Evolutionary conservation across 148 eudicot species (phyloP), one percentile per base, ranked within the genome.

Genomic region (Fallopia convolvulus): DNA sequence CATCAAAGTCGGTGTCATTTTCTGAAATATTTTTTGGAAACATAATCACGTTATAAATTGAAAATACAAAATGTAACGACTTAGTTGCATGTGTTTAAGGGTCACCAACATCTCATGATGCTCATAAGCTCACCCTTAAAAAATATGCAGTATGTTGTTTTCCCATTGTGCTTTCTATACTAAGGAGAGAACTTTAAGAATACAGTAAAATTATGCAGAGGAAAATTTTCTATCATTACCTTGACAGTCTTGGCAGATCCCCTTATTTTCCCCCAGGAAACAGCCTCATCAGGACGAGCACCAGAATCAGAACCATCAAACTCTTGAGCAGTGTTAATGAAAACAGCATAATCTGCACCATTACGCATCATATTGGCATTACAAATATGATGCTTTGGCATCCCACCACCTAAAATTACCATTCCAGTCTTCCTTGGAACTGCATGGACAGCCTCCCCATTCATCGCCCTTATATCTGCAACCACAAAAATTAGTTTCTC

Each of bases 351-450:
- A 87, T 91, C 97, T 39, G 98, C 97, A 47, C 94, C 97, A 68
- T 93, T 89, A 39, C 97, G 89, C 97, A 93, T 90, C 99, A 95
- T 90, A 85, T 95, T 87, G 75, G 97, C 92, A 90, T 91, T 89
- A 88, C 97, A 86, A 68, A 95, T 88, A 77, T 95, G 97, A 82
- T 91, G 97, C 81, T 93, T 93, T 48, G 96, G 96, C 81, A 93
- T 80, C 52, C 96, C 98, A 21, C 94, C 98, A 46, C 97, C 98
- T 52, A 91, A 92, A 77, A 90, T 84, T 81, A 93, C 87, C 91
- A 95, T 87, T 53, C 97, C 90, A 4, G 97, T 95, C 93, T 91
- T 95, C 83, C 97, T 83, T 5, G 91, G 89, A 78, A 80, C 83
- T 75, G 94, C 97, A 79, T 90, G 97, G 75, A 92, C 97, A 78